Percentiles rank a stretch among this genome's conserved stretches.
These are phyloP conservation scores for Termitomyces sp. DNA, from an alignment of 1,284 basidiomycete species.

Conservation along the genomic window DNA sequence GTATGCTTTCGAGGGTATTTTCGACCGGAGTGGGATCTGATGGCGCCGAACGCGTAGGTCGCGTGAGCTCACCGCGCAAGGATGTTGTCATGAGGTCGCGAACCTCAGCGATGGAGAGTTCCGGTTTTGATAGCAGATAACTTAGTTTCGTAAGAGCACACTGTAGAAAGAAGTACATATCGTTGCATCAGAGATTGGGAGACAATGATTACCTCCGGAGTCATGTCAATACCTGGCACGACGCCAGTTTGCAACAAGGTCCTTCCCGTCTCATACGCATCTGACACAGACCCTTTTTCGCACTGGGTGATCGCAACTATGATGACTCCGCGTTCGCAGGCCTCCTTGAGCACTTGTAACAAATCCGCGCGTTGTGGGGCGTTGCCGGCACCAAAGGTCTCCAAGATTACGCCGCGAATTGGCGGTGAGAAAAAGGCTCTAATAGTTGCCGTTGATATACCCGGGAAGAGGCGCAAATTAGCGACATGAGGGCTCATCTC, in stretches of 20 bases:
- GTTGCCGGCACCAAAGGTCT: slow-evolving; percentile 88
- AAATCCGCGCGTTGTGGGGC: slow-evolving; percentile 72
- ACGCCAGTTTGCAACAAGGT: slow-evolving; percentile 71
- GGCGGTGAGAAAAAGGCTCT: slow-evolving; percentile 70
- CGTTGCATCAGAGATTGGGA: not conserved
- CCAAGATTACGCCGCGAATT: slow-evolving; percentile 76
- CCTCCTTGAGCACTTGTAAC: slow-evolving; percentile 67
- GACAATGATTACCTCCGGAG: slow-evolving; percentile 65
- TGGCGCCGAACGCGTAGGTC: slow-evolving; percentile 37
- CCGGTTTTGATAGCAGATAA: slow-evolving; percentile 83
- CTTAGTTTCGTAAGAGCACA: slow-evolving; percentile 85
- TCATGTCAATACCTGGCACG: slow-evolving; percentile 85
- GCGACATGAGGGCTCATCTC: slow-evolving; percentile 78
- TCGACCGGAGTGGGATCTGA: slow-evolving; percentile 36
- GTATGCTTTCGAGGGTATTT: slow-evolving; percentile 55
- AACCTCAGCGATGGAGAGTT: slow-evolving; percentile 64
- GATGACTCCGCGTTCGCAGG: slow-evolving; percentile 78
- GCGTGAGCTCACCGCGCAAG: slow-evolving; percentile 83
- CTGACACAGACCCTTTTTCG: slow-evolving; percentile 74
- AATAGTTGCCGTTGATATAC: slow-evolving; percentile 70
- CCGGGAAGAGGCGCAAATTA: slow-evolving; percentile 81
- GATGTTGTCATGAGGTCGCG: slow-evolving; percentile 75
- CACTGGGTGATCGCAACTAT: slow-evolving; percentile 93
- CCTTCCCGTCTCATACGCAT: slow-evolving; percentile 79
- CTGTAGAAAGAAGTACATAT: slow-evolving; percentile 31